Evolutionary conservation across 371 early-diverging fungal genomes (phyloP).

Genomic region (Mortierella polycephala): DNA sequence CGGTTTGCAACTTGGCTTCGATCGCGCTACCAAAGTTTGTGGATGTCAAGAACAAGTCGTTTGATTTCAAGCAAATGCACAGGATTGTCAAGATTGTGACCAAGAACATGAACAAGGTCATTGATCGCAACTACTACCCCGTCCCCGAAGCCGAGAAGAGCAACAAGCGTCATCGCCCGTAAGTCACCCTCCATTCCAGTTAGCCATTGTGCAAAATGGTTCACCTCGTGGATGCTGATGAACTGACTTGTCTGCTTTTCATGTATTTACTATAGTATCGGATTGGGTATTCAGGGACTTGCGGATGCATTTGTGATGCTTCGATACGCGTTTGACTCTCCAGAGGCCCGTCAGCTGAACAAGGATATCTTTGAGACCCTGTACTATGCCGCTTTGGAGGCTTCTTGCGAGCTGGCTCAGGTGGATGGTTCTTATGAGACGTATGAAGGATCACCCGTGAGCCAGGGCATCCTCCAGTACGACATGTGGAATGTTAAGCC

Average conservation of each 20-base stretch:
- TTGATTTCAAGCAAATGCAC: constrained; percentile 67
- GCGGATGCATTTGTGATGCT: constrained; percentile 97
- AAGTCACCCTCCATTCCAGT: constrained; percentile 2
- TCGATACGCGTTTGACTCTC: constrained; percentile 94
- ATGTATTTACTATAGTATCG: constrained; percentile 63
- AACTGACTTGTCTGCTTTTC: background rate
- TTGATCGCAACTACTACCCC: constrained; percentile 98
- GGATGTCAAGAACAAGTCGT: constrained; percentile 56
- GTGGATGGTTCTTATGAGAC: constrained; percentile 88
- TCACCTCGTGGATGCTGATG: too few species aligned
- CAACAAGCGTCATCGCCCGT: constrained; percentile 95
- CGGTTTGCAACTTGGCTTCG: constrained; percentile 98
- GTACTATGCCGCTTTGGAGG: constrained; percentile 96
- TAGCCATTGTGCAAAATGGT: too few species aligned
- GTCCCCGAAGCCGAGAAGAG: constrained; percentile 86
- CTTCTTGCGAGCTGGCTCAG: constrained; percentile 91
- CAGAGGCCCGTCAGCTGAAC: constrained; percentile 89
- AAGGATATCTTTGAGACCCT: constrained; percentile 97
- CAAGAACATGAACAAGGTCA: constrained; percentile 95
- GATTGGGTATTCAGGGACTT: constrained; percentile 98
- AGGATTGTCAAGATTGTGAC: constrained; percentile 86
- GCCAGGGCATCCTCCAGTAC: constrained; percentile 93
- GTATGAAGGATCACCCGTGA: constrained; percentile 92
- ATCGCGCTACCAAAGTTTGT: constrained; percentile 96
- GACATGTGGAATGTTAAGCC: constrained; percentile 93